Percentiles rank a stretch among this genome's conserved stretches.
phyloP scores from a whole-genome alignment of 1,139 yeast genomes.

The Maudiozyma humilis region DNA sequence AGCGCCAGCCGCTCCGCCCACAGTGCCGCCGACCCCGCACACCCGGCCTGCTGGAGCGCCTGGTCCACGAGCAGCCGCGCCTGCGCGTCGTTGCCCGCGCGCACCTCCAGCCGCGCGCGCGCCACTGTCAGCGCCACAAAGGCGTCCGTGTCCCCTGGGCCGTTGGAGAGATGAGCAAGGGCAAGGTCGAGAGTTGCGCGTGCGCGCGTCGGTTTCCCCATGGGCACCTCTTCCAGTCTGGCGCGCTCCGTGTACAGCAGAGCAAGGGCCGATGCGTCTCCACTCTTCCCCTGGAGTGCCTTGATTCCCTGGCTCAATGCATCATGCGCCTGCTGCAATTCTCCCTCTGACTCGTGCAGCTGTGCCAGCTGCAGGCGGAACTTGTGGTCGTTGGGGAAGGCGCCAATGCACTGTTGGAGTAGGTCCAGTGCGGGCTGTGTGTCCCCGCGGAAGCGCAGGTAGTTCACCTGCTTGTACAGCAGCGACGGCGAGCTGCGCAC shows the following conservation, averaged over 20 bases:
- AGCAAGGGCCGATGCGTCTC: constrained; percentile 20
- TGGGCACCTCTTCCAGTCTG: constrained; percentile 37
- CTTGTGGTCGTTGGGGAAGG: constrained; percentile 16
- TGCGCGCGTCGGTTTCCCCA: constrained; percentile 46
- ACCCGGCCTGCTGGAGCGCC: too few species aligned
- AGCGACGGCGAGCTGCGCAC: too few species aligned
- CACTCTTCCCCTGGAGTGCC: constrained; percentile 33
- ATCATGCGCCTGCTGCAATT: constrained; percentile 40
- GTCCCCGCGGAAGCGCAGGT: constrained; percentile 39
- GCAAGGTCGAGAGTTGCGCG: constrained; percentile 71
- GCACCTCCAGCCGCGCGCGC: constrained; percentile 50
- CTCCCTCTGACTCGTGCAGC: constrained; percentile 16
- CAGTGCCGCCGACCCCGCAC: too few species aligned
- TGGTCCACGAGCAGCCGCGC: constrained; percentile 50
- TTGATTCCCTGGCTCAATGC: constrained; percentile 44
- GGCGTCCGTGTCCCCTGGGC: constrained; percentile 33
- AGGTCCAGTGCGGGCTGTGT: constrained; percentile 35
- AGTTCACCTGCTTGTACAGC: constrained; percentile 57
- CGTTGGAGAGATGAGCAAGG: constrained; percentile 41
- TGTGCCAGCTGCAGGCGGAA: constrained; percentile 24
- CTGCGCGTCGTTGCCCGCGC: constrained; percentile 42
- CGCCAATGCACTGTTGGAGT: constrained; percentile 35
- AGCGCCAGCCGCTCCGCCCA: too few species aligned
- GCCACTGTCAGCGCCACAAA: constrained; percentile 48
- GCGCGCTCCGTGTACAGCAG: constrained; percentile 55